Evolutionary conservation across 1,284 basidiomycete species (phyloP), one percentile per base, ranked within the genome.

Genomic region (Cutaneotrichosporon curvatum): DNA sequence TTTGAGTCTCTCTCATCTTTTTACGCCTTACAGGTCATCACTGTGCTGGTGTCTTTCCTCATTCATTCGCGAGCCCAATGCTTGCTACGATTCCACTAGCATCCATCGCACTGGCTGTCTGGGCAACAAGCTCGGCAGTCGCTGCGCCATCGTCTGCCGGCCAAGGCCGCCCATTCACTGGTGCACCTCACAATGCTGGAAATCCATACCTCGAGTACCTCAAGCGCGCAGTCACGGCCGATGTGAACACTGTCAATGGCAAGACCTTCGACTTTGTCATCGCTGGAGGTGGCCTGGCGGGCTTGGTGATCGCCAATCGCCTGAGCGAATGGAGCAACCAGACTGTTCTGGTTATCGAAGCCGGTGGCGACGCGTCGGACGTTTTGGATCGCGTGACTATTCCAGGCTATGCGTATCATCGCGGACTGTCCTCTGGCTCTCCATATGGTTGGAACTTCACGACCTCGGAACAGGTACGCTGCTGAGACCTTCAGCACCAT

Each of bases 321-420:
- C 74, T 89, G 12, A 78, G 81, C 0, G 84, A 84, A 52, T 79
- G 84, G 72, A 64, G 75, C 0, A 79, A 78, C 57, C 75, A 74
- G 11, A 82, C 81, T 2, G 82, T 87, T 5, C 76, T 84, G 30
- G 81, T 85, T 33, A 74, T 86, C 46, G 84, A 87, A 63, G 83
- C 83, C 4, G 84, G 84, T 20, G 76, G 76, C 35, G 75, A 79
- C 30, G 83, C 82, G 0, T 72, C 76, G 39, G 75, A 75, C 3
- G 76, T 78, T 36, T 41, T 55, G 32, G 59, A 67, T 28, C 39
- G 64, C 52, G 67, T 70, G 37, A 72, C 77, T 58, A 72, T 76
- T 40, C 68, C 71, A 16, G 67, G 67, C 14, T 67, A 66, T 53
- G 61, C 59, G 7, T 73, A 73, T 51, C 57, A 68, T 32, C 45